Evolutionary conservation across 805 yeast genomes (phyloP), one percentile per base, ranked within the genome.

Genomic region (Candida tallmaniae): DNA sequence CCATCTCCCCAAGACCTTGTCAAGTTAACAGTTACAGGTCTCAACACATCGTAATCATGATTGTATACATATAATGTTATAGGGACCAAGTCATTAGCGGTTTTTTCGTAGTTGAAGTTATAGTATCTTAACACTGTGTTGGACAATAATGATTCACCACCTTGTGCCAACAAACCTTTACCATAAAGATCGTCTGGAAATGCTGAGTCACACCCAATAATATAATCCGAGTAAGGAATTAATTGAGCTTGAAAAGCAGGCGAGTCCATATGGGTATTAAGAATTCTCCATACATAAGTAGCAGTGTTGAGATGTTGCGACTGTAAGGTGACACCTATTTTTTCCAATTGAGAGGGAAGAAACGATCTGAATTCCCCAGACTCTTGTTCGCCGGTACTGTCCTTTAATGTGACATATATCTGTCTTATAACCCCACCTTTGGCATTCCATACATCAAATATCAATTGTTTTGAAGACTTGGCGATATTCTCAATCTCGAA

Each of bases 191-290:
- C 93, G 37, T 83, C 83, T 11, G 89, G 82, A 35, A 49, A 64
- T 2, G 67, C 65, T 1, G 70, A 63, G 37, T 66, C 71, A 41
- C 71, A 66, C 5, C 94, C 96, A 32, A 90, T 77, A 31, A 90
- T 80, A 54, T 85, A 90, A 55, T 90, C 98, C 2, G 87, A 73
- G 47, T 83, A 84, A 0, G 96, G 88, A 23, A 85, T 68, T 26
- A 90, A 70, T 11, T 93, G 95, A 0, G 96, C 86, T 32, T 62
- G 62, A 44, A 81, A 82, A 0, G 96, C 96, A 0, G 97, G 96
- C 0, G 88, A 76, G 37, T 74, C 74, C 9, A 78, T 77, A 37
- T 80, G 79, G 9, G 90, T 79, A 39, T 74, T 74, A 35, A 90
- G 59, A 23, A 90, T 78, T 47, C 88, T 94, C 83, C 96, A 90